A percentile compares a stretch with the other conserved stretches of the same genome.
Conservation (phyloP, 305 asterid species). For the Galium porrigens region DNA sequence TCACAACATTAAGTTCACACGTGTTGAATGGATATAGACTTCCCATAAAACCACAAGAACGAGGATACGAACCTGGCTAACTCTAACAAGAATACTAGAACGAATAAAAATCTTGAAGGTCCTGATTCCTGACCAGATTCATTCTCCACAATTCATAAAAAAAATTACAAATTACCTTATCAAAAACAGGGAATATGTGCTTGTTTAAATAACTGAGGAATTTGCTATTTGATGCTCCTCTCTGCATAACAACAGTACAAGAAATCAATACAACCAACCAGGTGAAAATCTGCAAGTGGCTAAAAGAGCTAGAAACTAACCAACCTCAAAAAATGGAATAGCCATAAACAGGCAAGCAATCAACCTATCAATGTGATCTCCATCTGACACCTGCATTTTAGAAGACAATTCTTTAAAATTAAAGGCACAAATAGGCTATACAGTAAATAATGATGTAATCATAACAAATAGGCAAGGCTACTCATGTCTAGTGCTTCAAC, state of each 20-base stretch:
- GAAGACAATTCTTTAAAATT: slow-evolving; percentile 11
- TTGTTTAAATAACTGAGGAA: slow-evolving; percentile 66
- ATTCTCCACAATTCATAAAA: neutral
- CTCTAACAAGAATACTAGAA: neutral
- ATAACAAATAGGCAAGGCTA: neutral
- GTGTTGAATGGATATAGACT: neutral
- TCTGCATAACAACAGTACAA: slow-evolving; percentile 34
- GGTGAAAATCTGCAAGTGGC: neutral
- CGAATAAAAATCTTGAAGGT: neutral
- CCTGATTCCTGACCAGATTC: neutral
- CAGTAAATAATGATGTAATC: neutral
- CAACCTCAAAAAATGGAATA: slow-evolving; percentile 76
- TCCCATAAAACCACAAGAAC: neutral
- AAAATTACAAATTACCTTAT: slow-evolving; percentile 37
- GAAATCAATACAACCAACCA: slow-evolving; percentile 6
- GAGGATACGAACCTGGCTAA: neutral
- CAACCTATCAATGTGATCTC: slow-evolving; percentile 75
- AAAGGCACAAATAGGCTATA: neutral
- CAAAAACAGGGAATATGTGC: slow-evolving; percentile 73
- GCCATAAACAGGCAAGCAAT: slow-evolving; percentile 84
- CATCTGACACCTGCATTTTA: slow-evolving; percentile 56
- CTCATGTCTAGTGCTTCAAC: neutral
- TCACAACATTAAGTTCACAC: neutral
- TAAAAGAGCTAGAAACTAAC: slow-evolving; percentile 14
- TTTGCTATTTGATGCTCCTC: slow-evolving; percentile 92